These are phyloP conservation scores for Trichoderma reesei DNA, from an alignment of 495 filamentous ascomycete genomes.

Conservation along the genomic window DNA sequence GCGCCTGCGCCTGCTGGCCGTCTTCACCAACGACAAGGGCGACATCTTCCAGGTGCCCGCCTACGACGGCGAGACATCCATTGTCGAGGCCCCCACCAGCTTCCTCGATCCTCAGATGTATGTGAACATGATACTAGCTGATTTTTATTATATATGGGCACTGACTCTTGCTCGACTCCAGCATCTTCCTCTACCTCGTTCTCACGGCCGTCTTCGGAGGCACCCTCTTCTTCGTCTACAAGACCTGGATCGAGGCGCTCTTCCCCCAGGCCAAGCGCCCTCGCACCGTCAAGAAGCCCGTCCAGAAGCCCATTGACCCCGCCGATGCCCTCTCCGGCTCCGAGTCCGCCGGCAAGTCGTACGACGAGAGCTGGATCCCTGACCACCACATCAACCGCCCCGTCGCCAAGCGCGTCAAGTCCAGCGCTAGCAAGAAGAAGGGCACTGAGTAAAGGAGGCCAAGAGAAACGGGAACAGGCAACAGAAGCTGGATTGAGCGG, in stretches of 20 bases:
- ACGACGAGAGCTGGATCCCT: slow-evolving; percentile 96
- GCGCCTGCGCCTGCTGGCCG: slow-evolving; percentile 58
- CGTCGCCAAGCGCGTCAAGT: slow-evolving; percentile 69
- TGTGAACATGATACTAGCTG: not conserved
- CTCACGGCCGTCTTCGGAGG: slow-evolving; percentile 67
- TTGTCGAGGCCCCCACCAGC: slow-evolving; percentile 87
- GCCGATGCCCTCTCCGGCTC: slow-evolving; percentile 56
- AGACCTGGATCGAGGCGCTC: slow-evolving; percentile 90
- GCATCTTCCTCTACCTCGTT: slow-evolving; percentile 95
- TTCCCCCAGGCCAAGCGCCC: slow-evolving; percentile 84
- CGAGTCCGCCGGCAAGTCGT: slow-evolving; percentile 59
- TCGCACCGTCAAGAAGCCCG: slow-evolving; percentile 45
- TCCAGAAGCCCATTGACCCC: slow-evolving; percentile 28
- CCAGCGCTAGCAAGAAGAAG: slow-evolving; percentile 47
- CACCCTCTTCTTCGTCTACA: slow-evolving; percentile 92
- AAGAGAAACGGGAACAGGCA: not conserved
- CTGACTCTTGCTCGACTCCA: slow-evolving; percentile 20
- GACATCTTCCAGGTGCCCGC: slow-evolving; percentile 65
- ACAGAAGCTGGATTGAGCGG: not conserved
- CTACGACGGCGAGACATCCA: slow-evolving; percentile 77
- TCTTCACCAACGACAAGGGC: slow-evolving; percentile 58
- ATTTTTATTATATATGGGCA: not conserved
- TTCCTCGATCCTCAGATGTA: slow-evolving; percentile 96
- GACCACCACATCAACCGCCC: slow-evolving; percentile 83
- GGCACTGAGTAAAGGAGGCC: slow-evolving; percentile 17